Evolutionary conservation across 1,284 basidiomycete genomes (phyloP), one percentile per base, ranked within the genome.

Genomic region (Schizopora paradoxa): DNA sequence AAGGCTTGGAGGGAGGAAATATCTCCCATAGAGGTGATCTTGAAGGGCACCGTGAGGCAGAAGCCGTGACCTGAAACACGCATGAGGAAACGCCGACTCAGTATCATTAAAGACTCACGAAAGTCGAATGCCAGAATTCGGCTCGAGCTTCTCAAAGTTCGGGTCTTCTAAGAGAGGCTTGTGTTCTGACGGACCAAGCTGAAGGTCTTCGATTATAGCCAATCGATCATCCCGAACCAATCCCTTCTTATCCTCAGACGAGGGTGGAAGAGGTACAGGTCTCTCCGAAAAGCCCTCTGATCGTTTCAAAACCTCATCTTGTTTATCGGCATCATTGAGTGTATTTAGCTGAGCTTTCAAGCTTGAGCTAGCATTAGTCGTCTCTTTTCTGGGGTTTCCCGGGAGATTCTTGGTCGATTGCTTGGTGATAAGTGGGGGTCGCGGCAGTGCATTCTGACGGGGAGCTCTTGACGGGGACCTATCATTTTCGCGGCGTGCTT

Each of bases 111-210:
- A n/a, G 3, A 74, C 82, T 49, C 61, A 94, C 91, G 66, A 72
- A n/a, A 97, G 71, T 34, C 84, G 73, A 42, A 95, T 93, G 2
- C 82, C 79, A 27, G 91, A 93, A 65, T 94, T 87, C 1, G 93
- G 93, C 59, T 97, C 93, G 1, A 91, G 58, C 43, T 68, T 72
- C 47, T 82, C 69, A 60, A 92, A 96, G 18, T 71, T 53, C 0
- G 85, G 85, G 60, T 92, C 90, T 42, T 82, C 78, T 25, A 66
- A 65, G 1, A 76, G 74, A 1, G 83, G 64, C 16, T 69, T 76
- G 58, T 85, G 83, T 36, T 90, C 79, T 29, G 70, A 69, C 3
- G 92, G 91, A 0, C 92, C 92, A 32, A 79, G 68, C 48, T 77
- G 64, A 3, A 97, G 70, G 11, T 86, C 75, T 53, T 93, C 83